A percentile compares a stretch with the other conserved stretches of the same genome.
Conservation (phyloP, 495 filamentous ascomycete species). For the Arthonia radiata region DNA sequence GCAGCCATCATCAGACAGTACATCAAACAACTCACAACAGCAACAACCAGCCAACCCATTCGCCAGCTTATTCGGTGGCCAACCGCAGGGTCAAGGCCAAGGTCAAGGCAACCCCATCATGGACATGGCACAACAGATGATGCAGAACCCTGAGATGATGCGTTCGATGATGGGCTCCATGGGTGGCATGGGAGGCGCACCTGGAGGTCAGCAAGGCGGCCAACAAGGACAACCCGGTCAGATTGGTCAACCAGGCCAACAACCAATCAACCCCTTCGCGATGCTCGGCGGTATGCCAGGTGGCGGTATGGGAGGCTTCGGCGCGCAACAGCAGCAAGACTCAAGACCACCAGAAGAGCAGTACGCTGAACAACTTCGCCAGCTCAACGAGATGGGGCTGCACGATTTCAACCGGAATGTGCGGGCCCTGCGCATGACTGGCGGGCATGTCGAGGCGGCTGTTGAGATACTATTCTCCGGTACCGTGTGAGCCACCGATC, state of each 20-base stretch:
- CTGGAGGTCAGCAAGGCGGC: constrained; percentile 5
- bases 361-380: constrained; percentile 71
- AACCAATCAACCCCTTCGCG: constrained; percentile 6
- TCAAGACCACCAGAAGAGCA: constrained; percentile 79
- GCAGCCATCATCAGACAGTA: constrained; percentile 1
- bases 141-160: constrained; percentile 18
- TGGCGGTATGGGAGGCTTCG: constrained; percentile 3
- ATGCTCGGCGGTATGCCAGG: constrained; percentile 6
- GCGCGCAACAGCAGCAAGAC: constrained; percentile 27
- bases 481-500: no score
- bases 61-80: constrained; percentile 23
- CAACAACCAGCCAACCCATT: constrained; percentile 27
- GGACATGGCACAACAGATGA: constrained; percentile 17
- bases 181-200: constrained; percentile 18
- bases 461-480: constrained; percentile 66
- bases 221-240: constrained; percentile 3
- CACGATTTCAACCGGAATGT: constrained; percentile 90
- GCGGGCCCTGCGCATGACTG: constrained; percentile 61
- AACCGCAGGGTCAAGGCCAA: constrained; percentile 2
- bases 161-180: constrained; percentile 21
- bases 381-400: constrained; percentile 98
- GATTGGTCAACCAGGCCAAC: constrained; percentile 1
- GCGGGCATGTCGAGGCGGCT: constrained; percentile 87
- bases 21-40: constrained; percentile 8
- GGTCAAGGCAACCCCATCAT: constrained; percentile 13